phyloP scores from a whole-genome alignment of 805 yeast genomes.

The Pichia heedii region DNA sequence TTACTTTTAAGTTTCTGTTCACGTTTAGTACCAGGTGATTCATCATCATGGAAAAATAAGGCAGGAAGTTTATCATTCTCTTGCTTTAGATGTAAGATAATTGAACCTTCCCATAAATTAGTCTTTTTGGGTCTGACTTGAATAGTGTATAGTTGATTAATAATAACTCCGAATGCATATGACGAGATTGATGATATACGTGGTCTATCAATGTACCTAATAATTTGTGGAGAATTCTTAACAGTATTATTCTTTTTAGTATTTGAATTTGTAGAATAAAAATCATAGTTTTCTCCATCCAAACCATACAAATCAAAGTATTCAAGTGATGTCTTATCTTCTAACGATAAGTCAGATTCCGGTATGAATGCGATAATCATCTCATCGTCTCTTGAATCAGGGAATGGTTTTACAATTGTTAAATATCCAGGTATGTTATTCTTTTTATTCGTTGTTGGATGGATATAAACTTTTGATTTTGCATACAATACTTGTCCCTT shows the following conservation, averaged over 20 bases:
- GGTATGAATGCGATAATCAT: constrained; percentile 63
- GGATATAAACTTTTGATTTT: constrained; percentile 72
- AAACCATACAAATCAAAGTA: constrained; percentile 33
- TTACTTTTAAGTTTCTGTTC: constrained; percentile 52
- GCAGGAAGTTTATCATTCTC: constrained; percentile 63
- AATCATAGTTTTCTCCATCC: constrained; percentile 25
- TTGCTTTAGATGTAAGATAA: constrained; percentile 59
- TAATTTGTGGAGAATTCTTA: constrained; percentile 18
- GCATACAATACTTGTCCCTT: constrained; percentile 42
- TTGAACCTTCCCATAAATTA: constrained; percentile 90
- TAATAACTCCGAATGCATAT: constrained; percentile 59
- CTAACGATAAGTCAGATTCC: constrained; percentile 31
- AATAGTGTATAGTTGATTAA: constrained; percentile 60
- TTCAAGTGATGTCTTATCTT: constrained; percentile 24
- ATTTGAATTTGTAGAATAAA: constrained; percentile 13
- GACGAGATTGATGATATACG: constrained; percentile 42
- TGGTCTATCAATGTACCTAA: constrained; percentile 41
- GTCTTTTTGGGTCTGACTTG: constrained; percentile 77
- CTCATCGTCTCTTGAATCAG: constrained; percentile 42
- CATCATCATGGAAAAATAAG: constrained; percentile 87
- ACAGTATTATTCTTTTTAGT: constrained; percentile 5
- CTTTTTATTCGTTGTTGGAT: constrained; percentile 61
- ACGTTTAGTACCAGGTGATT: constrained; percentile 61
- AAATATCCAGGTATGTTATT: constrained; percentile 80
- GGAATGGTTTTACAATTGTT: constrained; percentile 47